Evolutionary conservation across 2,329 filamentous ascomycete species (phyloP).

Genomic region (Alternaria novae-zelandiae): DNA sequence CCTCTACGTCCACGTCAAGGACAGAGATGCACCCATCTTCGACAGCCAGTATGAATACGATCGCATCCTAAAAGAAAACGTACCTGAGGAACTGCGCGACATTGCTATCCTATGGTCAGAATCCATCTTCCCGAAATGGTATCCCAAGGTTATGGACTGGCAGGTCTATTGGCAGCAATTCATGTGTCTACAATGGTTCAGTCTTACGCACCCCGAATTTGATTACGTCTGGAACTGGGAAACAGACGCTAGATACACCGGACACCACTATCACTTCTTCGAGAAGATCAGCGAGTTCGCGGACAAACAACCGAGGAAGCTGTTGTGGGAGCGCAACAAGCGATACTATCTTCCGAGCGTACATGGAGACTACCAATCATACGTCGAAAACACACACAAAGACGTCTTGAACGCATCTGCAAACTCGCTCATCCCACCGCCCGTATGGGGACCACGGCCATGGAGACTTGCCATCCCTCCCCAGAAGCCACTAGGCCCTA

Average conservation of each 20-base stretch:
- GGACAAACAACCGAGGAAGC: conserved; percentile 61
- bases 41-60: conserved; percentile 66
- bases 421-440: conserved; percentile 56
- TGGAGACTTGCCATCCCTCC: conserved; percentile 61
- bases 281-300: conserved; percentile 66
- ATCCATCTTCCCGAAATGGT: conserved; percentile 55
- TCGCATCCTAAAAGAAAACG: conserved; percentile 64
- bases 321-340: conserved; percentile 65
- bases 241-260: conserved; percentile 78
- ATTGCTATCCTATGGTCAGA: conserved; percentile 80
- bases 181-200: conserved; percentile 77
- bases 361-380: conserved; percentile 58
- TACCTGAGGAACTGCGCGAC: conserved; percentile 72
- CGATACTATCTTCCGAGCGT: conserved; percentile 62
- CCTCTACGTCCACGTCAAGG: conserved; percentile 58
- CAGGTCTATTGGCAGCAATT: conserved; percentile 66
- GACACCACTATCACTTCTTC: conserved; percentile 82
- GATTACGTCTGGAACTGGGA: conserved; percentile 88
- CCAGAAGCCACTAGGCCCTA: conserved; percentile 79
- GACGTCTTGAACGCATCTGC: conserved; percentile 49
- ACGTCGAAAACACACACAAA: conserved; percentile 52
- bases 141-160: conserved; percentile 57
- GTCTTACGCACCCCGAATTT: conserved; percentile 77
- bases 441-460: conserved; percentile 84
- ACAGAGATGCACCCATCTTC: conserved; percentile 64